Evolutionary conservation across 345 rosid genomes (phyloP), one percentile per base, ranked within the genome.

Genomic region (Aurinia saxatilis): DNA sequence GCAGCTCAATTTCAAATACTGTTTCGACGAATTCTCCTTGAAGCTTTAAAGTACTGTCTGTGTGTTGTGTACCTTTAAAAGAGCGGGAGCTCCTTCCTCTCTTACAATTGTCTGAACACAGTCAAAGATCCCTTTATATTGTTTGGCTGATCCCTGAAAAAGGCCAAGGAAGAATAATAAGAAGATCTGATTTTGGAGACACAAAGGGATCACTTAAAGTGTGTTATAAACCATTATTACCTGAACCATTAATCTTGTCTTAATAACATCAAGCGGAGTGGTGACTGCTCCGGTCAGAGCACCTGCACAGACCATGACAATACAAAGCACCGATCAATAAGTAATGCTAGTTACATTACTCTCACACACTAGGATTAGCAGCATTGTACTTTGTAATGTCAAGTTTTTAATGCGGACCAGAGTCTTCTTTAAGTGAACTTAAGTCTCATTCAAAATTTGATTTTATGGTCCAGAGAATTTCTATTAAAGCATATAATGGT

Each of bases 181-280:
- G 50, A 15, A 10, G 21, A 57, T 31, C 35, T 8, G 48, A n/a
- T 12, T 25, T 31, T 17, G 42, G 45, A 10, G 39, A 12, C 1
- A 44, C 48, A 47, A 65, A 16, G 9, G 27, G 30, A 45, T 21
- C 11, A 31, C 40, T 49, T 11, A 52, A 9, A 37, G 29, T 60
- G 21, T 59, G 60, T n/a, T n/a, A 15, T 7, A 41, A 18, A 19
- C 13, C 45, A 12, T 25, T 50, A 5, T 35, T 75, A 90, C 99
- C 95, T 93, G 97, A 84, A 82, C 79, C 99, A 93, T 93, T 75
- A 90, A 73, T 50, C 99, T 87, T 42, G 99, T 93, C 78, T 93
- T 93, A 60, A 93, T 85, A 68, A 93, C 97, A 74, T 90, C 99
- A 10, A 87, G 96, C 6, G 99, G 99, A 48, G 99, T 90, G 53